Evolutionary conservation across 2,329 filamentous ascomycete genomes (phyloP).

Genomic region (Cladorrhinum sp.): DNA sequence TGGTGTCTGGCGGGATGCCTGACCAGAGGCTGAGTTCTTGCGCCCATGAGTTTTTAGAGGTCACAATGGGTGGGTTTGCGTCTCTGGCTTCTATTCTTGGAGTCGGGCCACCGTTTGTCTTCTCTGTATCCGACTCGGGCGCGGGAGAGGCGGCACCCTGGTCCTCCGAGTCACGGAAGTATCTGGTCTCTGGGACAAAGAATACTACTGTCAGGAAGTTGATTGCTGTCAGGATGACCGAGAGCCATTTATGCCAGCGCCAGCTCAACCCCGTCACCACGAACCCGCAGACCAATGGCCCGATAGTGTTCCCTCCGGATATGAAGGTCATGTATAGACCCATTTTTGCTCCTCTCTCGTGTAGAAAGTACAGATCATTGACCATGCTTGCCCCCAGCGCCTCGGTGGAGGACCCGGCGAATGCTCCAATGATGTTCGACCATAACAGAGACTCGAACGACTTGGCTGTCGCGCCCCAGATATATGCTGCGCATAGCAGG

Average conservation of each 20-base stretch:
- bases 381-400: conserved; percentile 39
- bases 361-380: conserved; percentile 34
- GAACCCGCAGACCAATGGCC: conserved; percentile 33
- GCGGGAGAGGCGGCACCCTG: too few species aligned
- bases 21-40: conserved; percentile 31
- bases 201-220: conserved; percentile 32
- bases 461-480: conserved; percentile 43
- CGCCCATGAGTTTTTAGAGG: conserved; percentile 25
- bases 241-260: conserved; percentile 34
- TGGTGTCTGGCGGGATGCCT: conserved; percentile 25
- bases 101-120: not conserved
- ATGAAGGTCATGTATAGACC: conserved; percentile 34
- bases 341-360: conserved; percentile 34
- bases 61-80: not conserved
- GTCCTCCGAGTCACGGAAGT: conserved; percentile 23
- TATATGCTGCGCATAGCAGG: conserved; percentile 38
- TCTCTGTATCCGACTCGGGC: too few species aligned
- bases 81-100: not conserved
- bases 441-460: conserved; percentile 42
- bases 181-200: conserved; percentile 33
- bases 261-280: conserved; percentile 31
- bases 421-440: conserved; percentile 44
- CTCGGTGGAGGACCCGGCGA: conserved; percentile 44
- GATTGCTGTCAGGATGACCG: conserved; percentile 29
- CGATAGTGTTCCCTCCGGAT: conserved; percentile 31